These are phyloP conservation scores for Pseudogymnoascus verrucosus DNA, from an alignment of 2,329 filamentous ascomycete genomes.

Conservation along the genomic window DNA sequence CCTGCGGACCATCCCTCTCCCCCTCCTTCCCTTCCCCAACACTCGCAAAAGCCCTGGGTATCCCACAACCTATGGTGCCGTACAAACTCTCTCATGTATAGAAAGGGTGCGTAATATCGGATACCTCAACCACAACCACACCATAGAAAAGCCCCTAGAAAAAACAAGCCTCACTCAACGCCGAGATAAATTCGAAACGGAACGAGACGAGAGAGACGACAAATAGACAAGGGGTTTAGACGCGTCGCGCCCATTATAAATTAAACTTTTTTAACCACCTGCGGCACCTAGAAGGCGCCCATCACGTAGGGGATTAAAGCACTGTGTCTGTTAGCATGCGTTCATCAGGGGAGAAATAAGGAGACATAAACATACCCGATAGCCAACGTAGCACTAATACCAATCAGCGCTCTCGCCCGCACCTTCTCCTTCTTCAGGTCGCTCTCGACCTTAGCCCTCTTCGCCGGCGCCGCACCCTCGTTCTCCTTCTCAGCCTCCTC, in stretches of 20 bases:
- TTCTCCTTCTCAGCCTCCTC: conserved; percentile 44
- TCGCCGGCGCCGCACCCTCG: conserved; percentile 44
- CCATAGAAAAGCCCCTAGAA: not conserved
- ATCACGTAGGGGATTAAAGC: conserved; percentile 29
- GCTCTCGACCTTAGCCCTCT: conserved; percentile 74
- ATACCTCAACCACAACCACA: not conserved
- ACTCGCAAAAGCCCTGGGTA: not conserved
- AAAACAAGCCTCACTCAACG: conserved; percentile 3
- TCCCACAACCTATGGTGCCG: not conserved
- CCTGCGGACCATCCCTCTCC: not conserved
- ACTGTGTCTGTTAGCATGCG: conserved; percentile 19
- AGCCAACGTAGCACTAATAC: conserved; percentile 77
- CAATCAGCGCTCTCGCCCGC: conserved; percentile 75
- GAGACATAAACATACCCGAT: conserved; percentile 71
- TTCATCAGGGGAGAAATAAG: not conserved
- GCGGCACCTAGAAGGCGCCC: conserved; percentile 18
- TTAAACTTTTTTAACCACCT: conserved; percentile 2
- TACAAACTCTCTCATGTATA: not conserved
- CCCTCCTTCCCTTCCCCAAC: not conserved
- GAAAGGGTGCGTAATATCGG: not conserved
- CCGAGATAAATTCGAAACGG: not conserved
- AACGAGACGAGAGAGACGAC: not conserved
- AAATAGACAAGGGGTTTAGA: not conserved
- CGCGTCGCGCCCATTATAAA: not conserved
- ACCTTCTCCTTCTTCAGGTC: conserved; percentile 81